Evolutionary conservation across 2,329 filamentous ascomycete genomes (phyloP).

Genomic region (Furcasterigmium furcatum): DNA sequence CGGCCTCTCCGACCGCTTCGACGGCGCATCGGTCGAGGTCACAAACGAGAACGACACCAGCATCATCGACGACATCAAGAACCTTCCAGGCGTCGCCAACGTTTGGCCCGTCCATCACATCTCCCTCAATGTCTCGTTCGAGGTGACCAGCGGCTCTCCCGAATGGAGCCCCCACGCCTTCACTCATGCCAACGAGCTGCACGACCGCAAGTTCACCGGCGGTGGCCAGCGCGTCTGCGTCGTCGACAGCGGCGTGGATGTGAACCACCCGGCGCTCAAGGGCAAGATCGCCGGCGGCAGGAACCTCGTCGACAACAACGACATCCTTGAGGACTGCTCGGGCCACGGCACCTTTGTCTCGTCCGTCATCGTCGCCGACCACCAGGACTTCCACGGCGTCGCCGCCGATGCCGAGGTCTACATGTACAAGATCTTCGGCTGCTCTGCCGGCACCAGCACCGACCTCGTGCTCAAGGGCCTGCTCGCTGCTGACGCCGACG

Average conservation of each 20-base stretch:
- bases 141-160: neutral
- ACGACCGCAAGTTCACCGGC: slow-evolving; percentile 13
- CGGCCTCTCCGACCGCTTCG: slow-evolving; percentile 6
- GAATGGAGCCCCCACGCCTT: slow-evolving; percentile 14
- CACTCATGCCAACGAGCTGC: slow-evolving; percentile 13
- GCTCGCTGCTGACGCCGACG: slow-evolving; percentile 15
- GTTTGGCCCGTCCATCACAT: slow-evolving; percentile 9
- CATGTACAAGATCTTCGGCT: slow-evolving; percentile 21
- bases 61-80: slow-evolving; percentile 4
- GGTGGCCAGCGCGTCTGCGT: slow-evolving; percentile 15
- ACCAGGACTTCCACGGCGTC: slow-evolving; percentile 12
- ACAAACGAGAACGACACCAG: slow-evolving; percentile 2
- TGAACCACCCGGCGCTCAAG: slow-evolving; percentile 9
- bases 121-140: slow-evolving; percentile 14
- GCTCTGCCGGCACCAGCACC: slow-evolving; percentile 9
- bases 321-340: slow-evolving; percentile 12
- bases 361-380: slow-evolving; percentile 6
- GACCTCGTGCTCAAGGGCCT: slow-evolving; percentile 17
- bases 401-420: slow-evolving; percentile 16
- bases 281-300: slow-evolving; percentile 13
- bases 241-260: slow-evolving; percentile 15
- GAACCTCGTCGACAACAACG: slow-evolving; percentile 13
- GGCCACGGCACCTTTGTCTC: slow-evolving; percentile 17
- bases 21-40: slow-evolving; percentile 9
- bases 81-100: slow-evolving; percentile 2